Evolutionary conservation across 257 asterid genomes (phyloP).

Genomic region (Craterostigma plantagineum): DNA sequence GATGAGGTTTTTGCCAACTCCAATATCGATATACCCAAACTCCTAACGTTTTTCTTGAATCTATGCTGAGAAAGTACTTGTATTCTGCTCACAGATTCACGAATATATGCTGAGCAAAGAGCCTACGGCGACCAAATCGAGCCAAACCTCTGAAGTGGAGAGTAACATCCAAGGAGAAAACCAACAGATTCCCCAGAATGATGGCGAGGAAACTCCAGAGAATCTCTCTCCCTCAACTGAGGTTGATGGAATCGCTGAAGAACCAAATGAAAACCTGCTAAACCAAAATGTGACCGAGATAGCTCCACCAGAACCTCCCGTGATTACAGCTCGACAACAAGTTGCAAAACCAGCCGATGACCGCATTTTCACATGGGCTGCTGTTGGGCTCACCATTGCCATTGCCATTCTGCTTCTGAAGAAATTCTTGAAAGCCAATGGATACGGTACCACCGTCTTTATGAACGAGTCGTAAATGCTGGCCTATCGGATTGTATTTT

Average conservation of each 20-base stretch:
- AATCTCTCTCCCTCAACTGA: too few species aligned
- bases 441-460: slow-evolving; percentile 39
- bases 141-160: slow-evolving; percentile 12
- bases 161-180: too few species aligned
- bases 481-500: too few species aligned
- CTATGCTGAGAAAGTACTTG: too few species aligned
- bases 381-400: slow-evolving; percentile 47
- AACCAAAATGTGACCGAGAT: too few species aligned
- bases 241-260: slow-evolving; percentile 10
- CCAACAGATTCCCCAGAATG: too few species aligned
- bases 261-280: slow-evolving; percentile 15
- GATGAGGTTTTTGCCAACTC: too few species aligned
- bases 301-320: too few species aligned
- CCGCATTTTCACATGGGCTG: slow-evolving; percentile 52
- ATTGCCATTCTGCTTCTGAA: slow-evolving; percentile 40
- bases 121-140: slow-evolving; percentile 12
- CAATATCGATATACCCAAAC: too few species aligned
- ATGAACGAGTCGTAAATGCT: slow-evolving; percentile 27
- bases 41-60: too few species aligned
- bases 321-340: slow-evolving; percentile 9
- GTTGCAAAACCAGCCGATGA: slow-evolving; percentile 28
- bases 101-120: slow-evolving; percentile 50
- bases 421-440: slow-evolving; percentile 54
- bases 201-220: too few species aligned
- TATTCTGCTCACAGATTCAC: slow-evolving; percentile 27